These are phyloP conservation scores for Podila minutissima DNA, from an alignment of 192 early-diverging fungal species.

Conservation along the genomic window DNA sequence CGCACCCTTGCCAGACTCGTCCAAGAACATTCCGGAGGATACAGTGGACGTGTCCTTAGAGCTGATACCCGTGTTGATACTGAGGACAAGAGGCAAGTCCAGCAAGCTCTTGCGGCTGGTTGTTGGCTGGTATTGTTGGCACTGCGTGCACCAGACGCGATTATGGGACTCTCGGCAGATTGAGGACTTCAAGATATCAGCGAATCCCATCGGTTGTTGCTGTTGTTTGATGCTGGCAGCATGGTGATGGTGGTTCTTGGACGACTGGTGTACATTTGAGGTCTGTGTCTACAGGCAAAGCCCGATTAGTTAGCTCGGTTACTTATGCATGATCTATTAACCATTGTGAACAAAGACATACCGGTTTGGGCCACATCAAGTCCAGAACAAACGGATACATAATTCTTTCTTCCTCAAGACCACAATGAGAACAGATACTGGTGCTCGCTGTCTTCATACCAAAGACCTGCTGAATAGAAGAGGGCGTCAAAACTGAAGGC, in stretches of 20 bases:
- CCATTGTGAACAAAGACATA: conserved; percentile 9
- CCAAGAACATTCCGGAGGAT: conserved; percentile 48
- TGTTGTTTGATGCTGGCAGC: conserved; percentile 23
- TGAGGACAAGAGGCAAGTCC: conserved; percentile 75
- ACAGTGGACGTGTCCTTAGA: conserved; percentile 62
- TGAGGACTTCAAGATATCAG: conserved; percentile 62
- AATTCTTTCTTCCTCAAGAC: conserved; percentile 64
- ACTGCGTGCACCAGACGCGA: conserved; percentile 88
- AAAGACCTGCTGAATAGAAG: conserved; percentile 73
- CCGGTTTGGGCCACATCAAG: conserved; percentile 77
- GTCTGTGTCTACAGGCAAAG: conserved; percentile 6
- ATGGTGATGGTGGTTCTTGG: conserved; percentile 37
- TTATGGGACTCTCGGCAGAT: conserved; percentile 75
- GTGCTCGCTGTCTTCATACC: conserved; percentile 69
- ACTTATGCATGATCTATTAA: not conserved
- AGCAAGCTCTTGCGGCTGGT: conserved; percentile 76
- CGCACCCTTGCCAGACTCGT: conserved; percentile 32
- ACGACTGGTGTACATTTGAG: conserved; percentile 39
- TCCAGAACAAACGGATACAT: conserved; percentile 87
- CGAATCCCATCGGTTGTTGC: conserved; percentile 50
- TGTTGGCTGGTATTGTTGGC: conserved; percentile 85
- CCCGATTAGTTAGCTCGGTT: not conserved
- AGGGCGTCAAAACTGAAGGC: conserved; percentile 38
- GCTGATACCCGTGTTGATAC: conserved; percentile 80
- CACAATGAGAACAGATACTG: conserved; percentile 76